Base-by-base conservation (phyloP, 805 yeast genomes). In the Lachancea sp. region DNA sequence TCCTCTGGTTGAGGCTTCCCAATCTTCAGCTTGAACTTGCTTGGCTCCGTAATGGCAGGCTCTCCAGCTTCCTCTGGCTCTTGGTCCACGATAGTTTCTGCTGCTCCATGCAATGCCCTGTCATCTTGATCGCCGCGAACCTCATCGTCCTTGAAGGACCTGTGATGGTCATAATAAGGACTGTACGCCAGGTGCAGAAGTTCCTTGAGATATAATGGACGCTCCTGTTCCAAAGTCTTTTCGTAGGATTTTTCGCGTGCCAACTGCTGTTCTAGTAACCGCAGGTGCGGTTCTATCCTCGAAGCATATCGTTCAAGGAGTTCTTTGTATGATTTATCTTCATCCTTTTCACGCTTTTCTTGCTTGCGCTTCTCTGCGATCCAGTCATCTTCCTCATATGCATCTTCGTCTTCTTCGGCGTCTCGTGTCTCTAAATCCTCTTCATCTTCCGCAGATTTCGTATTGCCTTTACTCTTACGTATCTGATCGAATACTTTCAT, bases 1-100 rank as follows among this genome's bases (percentile, higher is more conserved):
- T 24, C 20, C 25, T 32, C 36, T 5, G 38, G 43, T 8, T 34
- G 40, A 5, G 52, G 47, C 30, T 47, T 50, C 16, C 50, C 47
- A 26, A 55, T 46, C 2, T 58, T 55, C 32, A 57, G 42, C 32
- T 56, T 58, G 31, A 58, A 56, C 34, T 51, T 55, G 34, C 54
- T 26, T 3, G 31, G 31, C 32, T 32, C 42, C 9, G 37, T 5
- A 11, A 16, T 21, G 9, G 21, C 6, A 4, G 35, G 26, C 18
- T n/a, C 11, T 12, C n/a, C 19, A 12, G 11, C 26, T 12, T 21
- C 11, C 6, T 29, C 39, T 5, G 30, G 22, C 23, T 13, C 8
- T 20, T 29, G 30, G 11, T 26, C 38, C 18, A 11, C 28, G 11
- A 15, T 18, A 12, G 36, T n/a, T 19, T 30, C 28, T 8, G 32